Conservation (phyloP, 352 stramenopile genomes). For the Globisporangium splendens region DNA sequence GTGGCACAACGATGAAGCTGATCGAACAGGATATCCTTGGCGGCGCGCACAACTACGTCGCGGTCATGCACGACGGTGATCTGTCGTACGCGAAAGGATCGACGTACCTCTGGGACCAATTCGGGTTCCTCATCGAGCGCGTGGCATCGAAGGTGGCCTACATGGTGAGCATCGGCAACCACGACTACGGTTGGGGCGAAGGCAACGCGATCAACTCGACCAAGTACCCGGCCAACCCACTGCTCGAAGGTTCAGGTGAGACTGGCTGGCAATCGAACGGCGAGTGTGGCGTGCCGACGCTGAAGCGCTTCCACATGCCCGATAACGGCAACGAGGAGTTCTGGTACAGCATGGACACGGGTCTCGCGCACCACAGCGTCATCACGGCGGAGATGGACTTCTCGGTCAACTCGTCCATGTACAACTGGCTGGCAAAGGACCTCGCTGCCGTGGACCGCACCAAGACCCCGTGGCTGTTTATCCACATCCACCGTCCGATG, state of each 20-base stretch:
- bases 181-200: constrained; percentile 42
- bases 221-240: constrained; percentile 24
- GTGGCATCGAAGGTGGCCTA: constrained; percentile 69
- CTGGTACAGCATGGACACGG: constrained; percentile 51
- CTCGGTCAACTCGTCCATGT: constrained; percentile 27
- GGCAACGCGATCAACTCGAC: constrained; percentile 19
- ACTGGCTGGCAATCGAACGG: constrained; percentile 49
- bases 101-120: constrained; percentile 81
- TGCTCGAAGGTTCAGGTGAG: constrained; percentile 26
- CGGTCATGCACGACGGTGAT: constrained; percentile 80
- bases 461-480: constrained; percentile 48
- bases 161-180: constrained; percentile 60
- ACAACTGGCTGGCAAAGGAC: constrained; percentile 45
- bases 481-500: constrained; percentile 48
- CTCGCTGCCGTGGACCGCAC: constrained; percentile 40
- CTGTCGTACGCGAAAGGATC: constrained; percentile 60
- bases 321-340: constrained; percentile 42
- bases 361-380: constrained; percentile 39
- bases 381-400: constrained; percentile 49
- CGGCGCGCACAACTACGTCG: constrained; percentile 37
- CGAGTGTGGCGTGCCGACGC: constrained; percentile 79
- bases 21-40: constrained; percentile 1
- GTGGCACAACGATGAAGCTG: constrained; percentile 2
- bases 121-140: constrained; percentile 72
- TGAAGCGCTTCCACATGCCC: constrained; percentile 73